A percentile compares a stretch with the other conserved stretches of the same genome.
Conservation (phyloP, 306 rosid species). For the Begonia loranthoides region DNA sequence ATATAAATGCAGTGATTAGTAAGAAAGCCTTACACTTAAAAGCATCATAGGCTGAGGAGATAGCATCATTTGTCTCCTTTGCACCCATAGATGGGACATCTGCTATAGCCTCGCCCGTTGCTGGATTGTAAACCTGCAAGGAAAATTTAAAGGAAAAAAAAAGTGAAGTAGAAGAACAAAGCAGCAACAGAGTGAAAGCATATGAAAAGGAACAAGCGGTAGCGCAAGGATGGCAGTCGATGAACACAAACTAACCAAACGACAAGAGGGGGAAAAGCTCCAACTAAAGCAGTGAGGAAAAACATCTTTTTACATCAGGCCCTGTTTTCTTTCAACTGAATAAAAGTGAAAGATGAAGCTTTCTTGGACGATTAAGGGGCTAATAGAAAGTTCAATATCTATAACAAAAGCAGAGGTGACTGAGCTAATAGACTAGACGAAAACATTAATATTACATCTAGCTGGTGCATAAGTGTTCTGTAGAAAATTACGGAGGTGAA, state of each 20-base stretch:
- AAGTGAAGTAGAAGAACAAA: too few species aligned
- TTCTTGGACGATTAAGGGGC: neutral
- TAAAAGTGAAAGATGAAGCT: neutral
- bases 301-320: neutral
- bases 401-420: neutral
- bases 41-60: conserved; percentile 72
- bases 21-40: conserved; percentile 37
- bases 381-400: neutral
- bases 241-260: too few species aligned
- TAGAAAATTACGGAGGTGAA: neutral
- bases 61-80: conserved; percentile 85
- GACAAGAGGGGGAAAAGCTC: too few species aligned
- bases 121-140: conserved; percentile 70
- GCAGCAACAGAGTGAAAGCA: too few species aligned
- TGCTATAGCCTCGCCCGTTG: conserved; percentile 79
- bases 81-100: conserved; percentile 81
- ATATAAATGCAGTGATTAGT: conserved; percentile 10
- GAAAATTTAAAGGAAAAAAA: neutral
- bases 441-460: neutral
- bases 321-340: neutral
- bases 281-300: too few species aligned
- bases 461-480: neutral
- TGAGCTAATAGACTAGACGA: too few species aligned
- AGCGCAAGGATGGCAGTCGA: too few species aligned
- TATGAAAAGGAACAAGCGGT: too few species aligned